Base-by-base conservation (phyloP, 1,284 basidiomycete species). In the Leccinum fuscescens region DNA sequence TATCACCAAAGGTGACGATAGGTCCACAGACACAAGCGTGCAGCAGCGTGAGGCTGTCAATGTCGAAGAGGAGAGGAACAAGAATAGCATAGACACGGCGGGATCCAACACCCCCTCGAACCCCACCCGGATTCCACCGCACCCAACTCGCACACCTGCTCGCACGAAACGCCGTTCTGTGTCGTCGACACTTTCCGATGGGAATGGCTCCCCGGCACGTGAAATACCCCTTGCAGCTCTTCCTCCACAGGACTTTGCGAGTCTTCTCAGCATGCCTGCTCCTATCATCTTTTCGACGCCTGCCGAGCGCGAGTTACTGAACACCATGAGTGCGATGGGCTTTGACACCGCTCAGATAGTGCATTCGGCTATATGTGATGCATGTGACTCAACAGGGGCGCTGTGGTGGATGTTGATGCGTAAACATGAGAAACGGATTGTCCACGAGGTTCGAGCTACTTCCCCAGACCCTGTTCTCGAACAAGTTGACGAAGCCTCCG, bases 331-430 rank as follows among this genome's bases (percentile, higher is more conserved):
- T 62, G 72, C 77, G 17, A 78, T 98, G 6, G 96, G 97, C 0
- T 86, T 98, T 64, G 96, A 99, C 72, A 92, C 92, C 0, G 94
- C 93, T 9, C 97, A 99, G 75, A 91, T 98, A 59, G 89, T 92
- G 20, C 96, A 99, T 73, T 94, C 91, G 1, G 95, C 98, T 6
- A 81, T 92, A 51, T 90, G 84, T 27, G 86, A 98, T 74, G 96
- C 97, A 0, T 99, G 96, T 70, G 96, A 99, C 74, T 83, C 92
- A 0, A 86, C 91, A 6, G 92, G 94, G 9, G 94, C 96, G 1
- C 78, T 94, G 11, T 99, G 96, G 96, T 99, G 97, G 97, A 92
- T 98, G 82, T 78, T 99, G 55, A 88, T 91, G 69, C 84, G 88
- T 66, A 92, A 88, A 68, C 82, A 87, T 8, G 89, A 92, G 72